These are phyloP conservation scores for Fusarium subtropicale DNA, from an alignment of 2,329 filamentous ascomycete genomes.

Conservation along the genomic window DNA sequence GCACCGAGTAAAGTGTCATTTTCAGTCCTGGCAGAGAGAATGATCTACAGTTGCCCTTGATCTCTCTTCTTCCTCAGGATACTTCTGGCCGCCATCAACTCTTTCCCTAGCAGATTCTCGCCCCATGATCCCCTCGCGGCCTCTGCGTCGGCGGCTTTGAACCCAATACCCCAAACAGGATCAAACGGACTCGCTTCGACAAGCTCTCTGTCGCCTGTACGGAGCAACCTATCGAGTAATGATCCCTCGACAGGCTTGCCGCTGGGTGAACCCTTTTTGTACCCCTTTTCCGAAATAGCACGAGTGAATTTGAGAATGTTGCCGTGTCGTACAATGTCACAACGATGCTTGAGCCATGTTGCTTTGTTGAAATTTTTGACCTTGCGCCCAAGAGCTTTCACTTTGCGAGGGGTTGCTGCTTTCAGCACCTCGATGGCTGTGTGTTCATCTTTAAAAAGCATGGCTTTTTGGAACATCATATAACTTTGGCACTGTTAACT, in stretches of 20 bases:
- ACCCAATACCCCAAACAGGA: conserved; percentile 75
- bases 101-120: conserved; percentile 72
- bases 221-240: conserved; percentile 63
- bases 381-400: conserved; percentile 66
- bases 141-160: conserved; percentile 62
- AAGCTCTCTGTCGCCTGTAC: conserved; percentile 69
- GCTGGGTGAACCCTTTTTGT: conserved; percentile 40
- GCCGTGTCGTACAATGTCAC: conserved; percentile 66
- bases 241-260: conserved; percentile 51
- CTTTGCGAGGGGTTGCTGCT: conserved; percentile 58
- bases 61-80: conserved; percentile 59
- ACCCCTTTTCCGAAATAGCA: conserved; percentile 50
- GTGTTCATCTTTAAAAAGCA: conserved; percentile 60
- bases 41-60: background rate
- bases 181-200: conserved; percentile 72
- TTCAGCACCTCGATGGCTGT: conserved; percentile 62
- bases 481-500: conserved; percentile 52
- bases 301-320: conserved; percentile 70
- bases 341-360: conserved; percentile 64
- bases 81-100: conserved; percentile 68
- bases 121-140: conserved; percentile 66
- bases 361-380: conserved; percentile 64
- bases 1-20: background rate
- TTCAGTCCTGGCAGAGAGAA: background rate
- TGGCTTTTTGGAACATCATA: conserved; percentile 67